A percentile compares a stretch with the other conserved stretches of the same genome.
Evolutionary conservation across 2,329 filamentous ascomycete species (phyloP).

Genomic region (Talaromyces verruculosus): DNA sequence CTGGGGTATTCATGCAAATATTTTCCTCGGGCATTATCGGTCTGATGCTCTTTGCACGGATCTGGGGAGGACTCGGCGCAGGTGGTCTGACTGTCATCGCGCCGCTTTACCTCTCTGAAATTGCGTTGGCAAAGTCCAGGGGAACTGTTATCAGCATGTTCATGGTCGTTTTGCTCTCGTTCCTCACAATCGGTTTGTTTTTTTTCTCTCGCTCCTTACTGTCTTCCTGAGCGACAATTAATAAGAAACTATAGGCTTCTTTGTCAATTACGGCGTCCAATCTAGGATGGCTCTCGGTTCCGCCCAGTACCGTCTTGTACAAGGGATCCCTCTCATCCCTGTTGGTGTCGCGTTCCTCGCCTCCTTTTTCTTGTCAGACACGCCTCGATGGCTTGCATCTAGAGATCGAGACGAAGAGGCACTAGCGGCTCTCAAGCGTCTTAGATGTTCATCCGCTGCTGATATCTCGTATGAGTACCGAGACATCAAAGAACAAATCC

Average conservation of each 20-base stretch:
- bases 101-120: background rate
- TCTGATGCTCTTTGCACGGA: background rate
- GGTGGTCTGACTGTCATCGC: background rate
- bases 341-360: background rate
- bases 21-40: background rate
- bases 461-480: background rate
- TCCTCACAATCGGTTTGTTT: background rate
- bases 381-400: background rate
- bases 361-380: background rate
- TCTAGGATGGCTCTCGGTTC: background rate
- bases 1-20: background rate
- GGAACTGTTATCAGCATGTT: background rate
- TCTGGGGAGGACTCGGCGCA: background rate
- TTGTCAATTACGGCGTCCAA: background rate
- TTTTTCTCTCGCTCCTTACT: background rate
- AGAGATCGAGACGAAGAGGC: background rate
- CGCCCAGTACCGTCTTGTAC: background rate
- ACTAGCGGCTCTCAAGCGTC: background rate
- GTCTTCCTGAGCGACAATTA: too few relatives aligned
- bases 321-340: background rate
- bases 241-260: background rate
- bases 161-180: background rate
- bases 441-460: background rate
- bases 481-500: background rate
- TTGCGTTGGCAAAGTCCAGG: background rate